phyloP scores from a whole-genome alignment of 345 rosid genomes.

The Xanthoceras sorbifolium region DNA sequence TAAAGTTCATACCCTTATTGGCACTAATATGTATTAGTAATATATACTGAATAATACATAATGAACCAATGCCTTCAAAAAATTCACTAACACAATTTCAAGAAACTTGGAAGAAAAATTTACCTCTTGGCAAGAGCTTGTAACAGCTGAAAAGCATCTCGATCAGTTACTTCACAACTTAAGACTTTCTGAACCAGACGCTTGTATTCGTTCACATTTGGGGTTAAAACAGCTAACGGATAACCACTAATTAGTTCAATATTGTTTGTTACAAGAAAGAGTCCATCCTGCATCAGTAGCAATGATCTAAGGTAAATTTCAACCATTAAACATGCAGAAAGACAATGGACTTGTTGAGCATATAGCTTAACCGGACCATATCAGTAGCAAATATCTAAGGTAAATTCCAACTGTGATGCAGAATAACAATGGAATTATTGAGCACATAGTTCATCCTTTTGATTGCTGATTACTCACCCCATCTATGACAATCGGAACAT shows the following conservation, averaged over 20 bases:
- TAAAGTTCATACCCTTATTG: background rate
- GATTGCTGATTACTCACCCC: conserved; percentile 58
- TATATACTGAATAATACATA: background rate
- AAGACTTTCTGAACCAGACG: conserved; percentile 79
- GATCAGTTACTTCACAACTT: conserved; percentile 63
- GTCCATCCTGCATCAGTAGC: conserved; percentile 63
- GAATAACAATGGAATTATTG: background rate
- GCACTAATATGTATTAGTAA: too few relatives aligned
- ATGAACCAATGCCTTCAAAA: background rate
- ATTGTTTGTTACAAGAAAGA: conserved; percentile 74
- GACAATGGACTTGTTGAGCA: background rate
- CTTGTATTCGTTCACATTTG: conserved; percentile 91
- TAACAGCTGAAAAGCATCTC: conserved; percentile 57
- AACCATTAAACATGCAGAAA: background rate
- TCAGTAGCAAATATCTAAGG: background rate
- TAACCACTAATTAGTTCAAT: conserved; percentile 74
- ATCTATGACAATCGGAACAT: conserved; percentile 81
- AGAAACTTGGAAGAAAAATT: conserved; percentile 20
- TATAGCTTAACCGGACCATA: conserved; percentile 10
- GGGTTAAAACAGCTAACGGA: conserved; percentile 81
- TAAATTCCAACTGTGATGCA: background rate
- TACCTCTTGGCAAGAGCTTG: conserved; percentile 71
- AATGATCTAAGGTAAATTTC: background rate
- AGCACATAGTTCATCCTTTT: background rate
- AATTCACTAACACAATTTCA: background rate